Conservation (phyloP, 768 basidiomycete genomes). For the Russula foetens region DNA sequence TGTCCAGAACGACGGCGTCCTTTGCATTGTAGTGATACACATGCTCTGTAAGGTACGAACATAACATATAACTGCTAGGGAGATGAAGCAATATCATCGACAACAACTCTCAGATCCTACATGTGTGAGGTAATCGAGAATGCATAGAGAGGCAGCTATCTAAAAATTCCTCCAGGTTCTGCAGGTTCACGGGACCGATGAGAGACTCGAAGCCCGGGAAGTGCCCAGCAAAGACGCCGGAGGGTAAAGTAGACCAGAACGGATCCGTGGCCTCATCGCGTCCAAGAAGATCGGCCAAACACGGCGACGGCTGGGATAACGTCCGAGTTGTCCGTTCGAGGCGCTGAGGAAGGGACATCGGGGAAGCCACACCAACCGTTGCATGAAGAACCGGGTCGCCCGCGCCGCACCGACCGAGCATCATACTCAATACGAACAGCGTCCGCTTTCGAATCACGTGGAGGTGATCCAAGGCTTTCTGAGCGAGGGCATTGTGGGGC, state of each 20-base stretch:
- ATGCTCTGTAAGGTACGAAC: background rate
- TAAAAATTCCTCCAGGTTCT: slow-evolving; percentile 21
- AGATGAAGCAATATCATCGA: background rate
- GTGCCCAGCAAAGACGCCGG: slow-evolving; percentile 20
- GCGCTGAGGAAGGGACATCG: slow-evolving; percentile 11
- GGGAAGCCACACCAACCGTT: background rate
- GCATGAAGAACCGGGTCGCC: background rate
- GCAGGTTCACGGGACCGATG: slow-evolving; percentile 12
- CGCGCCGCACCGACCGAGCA: slow-evolving; percentile 5
- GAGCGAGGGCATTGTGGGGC: slow-evolving; percentile 16
- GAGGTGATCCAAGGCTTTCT: slow-evolving; percentile 18
- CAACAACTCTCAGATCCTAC: background rate
- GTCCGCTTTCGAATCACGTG: slow-evolving; percentile 20
- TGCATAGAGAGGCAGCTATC: slow-evolving; percentile 21
- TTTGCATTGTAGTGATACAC: slow-evolving; percentile 11
- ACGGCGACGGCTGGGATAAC: slow-evolving; percentile 15
- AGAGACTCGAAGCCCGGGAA: slow-evolving; percentile 24
- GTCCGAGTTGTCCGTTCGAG: slow-evolving; percentile 16
- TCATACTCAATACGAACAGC: slow-evolving; percentile 9
- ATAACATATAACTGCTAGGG: background rate
- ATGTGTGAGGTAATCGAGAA: slow-evolving; percentile 15
- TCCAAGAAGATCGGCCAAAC: slow-evolving; percentile 18
- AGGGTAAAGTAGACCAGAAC: slow-evolving; percentile 14
- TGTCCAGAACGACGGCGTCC: slow-evolving; percentile 40
- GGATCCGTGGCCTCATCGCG: slow-evolving; percentile 12